Evolutionary conservation across 2,329 filamentous ascomycete species (phyloP), one percentile per base, ranked within the genome.

Genomic region (Ceratocystiopsis sp.): DNA sequence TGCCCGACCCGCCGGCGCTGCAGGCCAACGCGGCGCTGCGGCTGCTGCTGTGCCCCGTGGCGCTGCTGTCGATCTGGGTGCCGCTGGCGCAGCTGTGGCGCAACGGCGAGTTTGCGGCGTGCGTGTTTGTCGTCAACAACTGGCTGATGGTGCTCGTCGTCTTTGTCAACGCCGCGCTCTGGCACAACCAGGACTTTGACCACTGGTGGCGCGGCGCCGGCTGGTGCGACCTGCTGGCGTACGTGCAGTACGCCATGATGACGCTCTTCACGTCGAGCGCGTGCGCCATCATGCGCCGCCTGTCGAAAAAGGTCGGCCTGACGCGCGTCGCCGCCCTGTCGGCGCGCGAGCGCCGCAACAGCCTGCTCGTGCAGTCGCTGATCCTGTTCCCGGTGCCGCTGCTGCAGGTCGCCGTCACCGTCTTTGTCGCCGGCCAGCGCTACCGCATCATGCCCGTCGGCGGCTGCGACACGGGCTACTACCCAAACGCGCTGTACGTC

Each of bases 371-470:
- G 7, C 71, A 76, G 49, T 63, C 65, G 4, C 57, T 69, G 47
- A 63, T 75, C 58, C 69, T 77, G 47, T 73, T 76, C 42, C 63
- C 69, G 1, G 45, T 71, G 4, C 71, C 71, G 0, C 10, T 71
- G 14, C 29, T 74, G 34, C 67, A 75, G 56, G 44, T 68, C 8
- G 52, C 59, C 10, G 62, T 69, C 53, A 66, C 64, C 0, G 69
- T 63, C 53, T 66, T 69, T 16, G 56, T 68, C 14, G 58, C 66
- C 4, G 52, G 57, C 2, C 61, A 68, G 44, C 61, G 73, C 18
- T 76, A 70, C 51, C 57, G 60, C 21, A 52, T 77, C 33, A 63
- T 59, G 25, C 64, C 71, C 0, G 54, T 73, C 35, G 54, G 63
- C 17, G 73, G 73, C 3, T 77, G 73, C 48, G 55, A 52, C 16